A percentile compares a stretch with the other conserved stretches of the same genome.
phyloP scores from a whole-genome alignment of 2,329 filamentous ascomycete species.

The Diplodia seriata region DNA sequence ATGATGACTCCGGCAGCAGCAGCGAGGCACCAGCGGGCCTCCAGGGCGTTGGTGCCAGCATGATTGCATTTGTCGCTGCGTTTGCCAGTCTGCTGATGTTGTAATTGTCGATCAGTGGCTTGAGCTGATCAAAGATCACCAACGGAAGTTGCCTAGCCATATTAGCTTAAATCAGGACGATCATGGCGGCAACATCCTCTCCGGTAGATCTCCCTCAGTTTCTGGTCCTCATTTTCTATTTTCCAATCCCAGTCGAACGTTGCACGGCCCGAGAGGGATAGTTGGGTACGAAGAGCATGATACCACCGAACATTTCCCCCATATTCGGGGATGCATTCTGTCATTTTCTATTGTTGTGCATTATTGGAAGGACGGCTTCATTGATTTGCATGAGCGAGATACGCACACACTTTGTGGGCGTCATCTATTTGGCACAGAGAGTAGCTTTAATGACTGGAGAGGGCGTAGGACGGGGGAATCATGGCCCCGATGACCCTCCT shows the following conservation, averaged over 20 bases:
- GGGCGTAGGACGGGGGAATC: neutral
- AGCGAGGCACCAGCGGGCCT: constrained; percentile 37
- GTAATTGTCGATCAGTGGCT: constrained; percentile 31
- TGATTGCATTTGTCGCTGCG: constrained; percentile 45
- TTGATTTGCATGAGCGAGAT: neutral
- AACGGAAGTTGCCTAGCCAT: neutral
- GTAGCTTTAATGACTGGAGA: neutral
- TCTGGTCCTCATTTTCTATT: neutral
- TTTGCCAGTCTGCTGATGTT: constrained; percentile 43
- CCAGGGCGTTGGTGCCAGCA: constrained; percentile 42
- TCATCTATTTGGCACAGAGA: neutral
- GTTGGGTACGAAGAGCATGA: neutral
- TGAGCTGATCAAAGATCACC: neutral
- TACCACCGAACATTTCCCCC: neutral
- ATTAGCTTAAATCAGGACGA: neutral
- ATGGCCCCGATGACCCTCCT: neutral
- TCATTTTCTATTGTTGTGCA: neutral
- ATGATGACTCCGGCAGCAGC: constrained; percentile 36
- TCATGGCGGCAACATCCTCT: neutral
- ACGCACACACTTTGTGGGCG: neutral
- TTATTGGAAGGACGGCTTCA: neutral
- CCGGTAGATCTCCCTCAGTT: neutral
- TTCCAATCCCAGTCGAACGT: neutral
- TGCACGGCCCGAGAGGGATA: neutral
- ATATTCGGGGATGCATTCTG: neutral